Evolutionary conservation across 73 alveolate species (phyloP).

Genomic region (Paramecium sonneborni): DNA sequence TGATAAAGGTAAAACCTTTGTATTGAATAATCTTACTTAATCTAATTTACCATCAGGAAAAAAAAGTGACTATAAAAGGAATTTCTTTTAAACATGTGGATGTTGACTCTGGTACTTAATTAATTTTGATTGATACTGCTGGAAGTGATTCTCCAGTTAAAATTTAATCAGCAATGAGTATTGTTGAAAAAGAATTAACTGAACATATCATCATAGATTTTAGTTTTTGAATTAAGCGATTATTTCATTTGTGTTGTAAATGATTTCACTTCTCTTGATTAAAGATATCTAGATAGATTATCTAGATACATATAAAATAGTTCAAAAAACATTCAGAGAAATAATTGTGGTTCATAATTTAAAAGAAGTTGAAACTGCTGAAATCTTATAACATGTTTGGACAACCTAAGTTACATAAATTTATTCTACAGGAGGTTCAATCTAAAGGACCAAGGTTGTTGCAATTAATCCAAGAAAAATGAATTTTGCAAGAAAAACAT

Average conservation of each 20-base stretch:
- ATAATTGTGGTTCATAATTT: slow-evolving; percentile 61
- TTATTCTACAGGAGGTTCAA: slow-evolving; percentile 57
- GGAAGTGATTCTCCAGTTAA: slow-evolving; percentile 63
- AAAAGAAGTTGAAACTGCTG: slow-evolving; percentile 60
- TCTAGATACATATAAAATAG: slow-evolving; percentile 15
- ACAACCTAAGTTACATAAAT: slow-evolving; percentile 31
- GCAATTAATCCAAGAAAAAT: slow-evolving; percentile 24
- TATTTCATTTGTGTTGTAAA: slow-evolving; percentile 66
- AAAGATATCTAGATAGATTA: slow-evolving; percentile 57
- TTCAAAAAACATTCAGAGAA: slow-evolving; percentile 59
- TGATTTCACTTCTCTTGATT: slow-evolving; percentile 61
- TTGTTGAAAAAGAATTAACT: slow-evolving; percentile 55
- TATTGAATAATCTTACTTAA: slow-evolving; percentile 46
- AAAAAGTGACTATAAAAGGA: slow-evolving; percentile 61
- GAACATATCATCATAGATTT: slow-evolving; percentile 50
- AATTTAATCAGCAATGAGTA: not conserved
- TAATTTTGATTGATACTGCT: slow-evolving; percentile 64
- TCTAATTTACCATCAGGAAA: slow-evolving; percentile 54
- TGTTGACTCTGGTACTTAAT: slow-evolving; percentile 56
- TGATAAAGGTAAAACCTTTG: slow-evolving; percentile 65
- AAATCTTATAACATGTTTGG: slow-evolving; percentile 43
- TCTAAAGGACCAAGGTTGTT: slow-evolving; percentile 43
- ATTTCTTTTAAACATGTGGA: slow-evolving; percentile 59
- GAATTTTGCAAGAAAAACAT: slow-evolving; percentile 49
- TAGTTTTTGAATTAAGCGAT: slow-evolving; percentile 60